Base-by-base conservation (phyloP, 805 yeast species). In the Candida pini region DNA sequence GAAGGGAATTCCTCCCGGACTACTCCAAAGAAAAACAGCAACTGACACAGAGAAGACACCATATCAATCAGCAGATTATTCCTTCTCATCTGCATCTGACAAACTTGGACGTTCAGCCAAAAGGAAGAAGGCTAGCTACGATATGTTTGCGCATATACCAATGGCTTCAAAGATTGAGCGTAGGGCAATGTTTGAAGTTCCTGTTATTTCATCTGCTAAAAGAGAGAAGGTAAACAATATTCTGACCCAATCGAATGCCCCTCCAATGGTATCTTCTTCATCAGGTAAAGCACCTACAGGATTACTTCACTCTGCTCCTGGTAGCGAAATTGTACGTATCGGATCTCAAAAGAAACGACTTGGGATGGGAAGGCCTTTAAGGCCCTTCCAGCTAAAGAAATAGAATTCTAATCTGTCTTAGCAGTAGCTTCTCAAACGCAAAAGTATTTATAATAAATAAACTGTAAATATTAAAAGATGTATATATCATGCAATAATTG, bases 301-400 rank as follows among this genome's bases (percentile, higher is more conserved):
- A 3, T 4, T 20, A 8, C 18, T 12, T 3, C 27, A 24, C 17
- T 12, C 40, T 8, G 44, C 33, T 7, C 35, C 41, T 3, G 46
- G 40, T 12, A 39, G 41, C 3, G 14, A n/a, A n/a, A 19, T 12
- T 15, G 14, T 16, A 17, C 18, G 26, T 19, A 25, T 28, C 4
- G 29, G 38, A 6, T 9, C 19, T 14, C 13, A n/a, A 31, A 29
- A 35, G 26, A 40, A 38, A 26, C 34, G 58, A 25, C 40, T 54
- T 3, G 60, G 60, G 15, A 47, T 52, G 53, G 55, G 55, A 4
- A 38, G 50, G 16, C 56, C 58, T 2, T 23, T 48, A 20, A 40
- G 49, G 15, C 45, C 47, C 4, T 45, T 43, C 17, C 21, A 38
- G 6, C 26, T 40, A 7, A 37, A 34, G 18, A 44, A 39, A 36